Evolutionary conservation across 805 yeast genomes (phyloP).

Genomic region (Zygotorulaspora sp.): DNA sequence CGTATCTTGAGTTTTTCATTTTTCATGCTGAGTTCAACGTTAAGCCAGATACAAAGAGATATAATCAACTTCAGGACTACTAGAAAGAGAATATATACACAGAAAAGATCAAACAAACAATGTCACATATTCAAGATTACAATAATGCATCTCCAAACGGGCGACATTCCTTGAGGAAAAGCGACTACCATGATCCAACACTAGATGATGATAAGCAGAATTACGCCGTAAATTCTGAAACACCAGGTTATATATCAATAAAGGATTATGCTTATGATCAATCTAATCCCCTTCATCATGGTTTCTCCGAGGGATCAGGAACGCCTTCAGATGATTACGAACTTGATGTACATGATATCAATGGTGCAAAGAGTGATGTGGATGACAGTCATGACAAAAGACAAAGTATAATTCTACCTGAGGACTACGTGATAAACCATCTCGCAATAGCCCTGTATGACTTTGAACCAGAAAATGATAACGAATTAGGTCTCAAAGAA

Average conservation of each 20-base stretch:
- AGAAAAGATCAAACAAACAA: not conserved
- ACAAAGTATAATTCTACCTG: constrained; percentile 33
- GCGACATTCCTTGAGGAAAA: not conserved
- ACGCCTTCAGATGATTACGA: constrained; percentile 17
- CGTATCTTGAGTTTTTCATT: too few species aligned
- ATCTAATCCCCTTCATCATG: constrained; percentile 67
- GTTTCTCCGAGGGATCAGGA: constrained; percentile 38
- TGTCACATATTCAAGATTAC: not conserved
- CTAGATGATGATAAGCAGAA: constrained; percentile 16
- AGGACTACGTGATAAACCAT: constrained; percentile 40
- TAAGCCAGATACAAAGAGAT: too few species aligned
- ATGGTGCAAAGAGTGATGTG: constrained; percentile 16
- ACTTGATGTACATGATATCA: constrained; percentile 22
- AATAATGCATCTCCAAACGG: not conserved
- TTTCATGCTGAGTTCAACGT: too few species aligned
- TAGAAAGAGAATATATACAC: too few species aligned
- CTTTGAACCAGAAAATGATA: constrained; percentile 89
- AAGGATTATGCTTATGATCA: constrained; percentile 80
- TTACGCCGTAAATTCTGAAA: constrained; percentile 11
- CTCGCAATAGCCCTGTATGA: constrained; percentile 85
- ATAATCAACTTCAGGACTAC: too few species aligned
- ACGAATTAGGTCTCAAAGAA: constrained; percentile 71
- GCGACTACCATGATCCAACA: constrained; percentile 5
- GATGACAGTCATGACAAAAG: constrained; percentile 21
- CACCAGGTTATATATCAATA: constrained; percentile 44